These are phyloP conservation scores for Pseudomicrostroma phylloplanum DNA, from an alignment of 1,284 basidiomycete species.

Conservation along the genomic window DNA sequence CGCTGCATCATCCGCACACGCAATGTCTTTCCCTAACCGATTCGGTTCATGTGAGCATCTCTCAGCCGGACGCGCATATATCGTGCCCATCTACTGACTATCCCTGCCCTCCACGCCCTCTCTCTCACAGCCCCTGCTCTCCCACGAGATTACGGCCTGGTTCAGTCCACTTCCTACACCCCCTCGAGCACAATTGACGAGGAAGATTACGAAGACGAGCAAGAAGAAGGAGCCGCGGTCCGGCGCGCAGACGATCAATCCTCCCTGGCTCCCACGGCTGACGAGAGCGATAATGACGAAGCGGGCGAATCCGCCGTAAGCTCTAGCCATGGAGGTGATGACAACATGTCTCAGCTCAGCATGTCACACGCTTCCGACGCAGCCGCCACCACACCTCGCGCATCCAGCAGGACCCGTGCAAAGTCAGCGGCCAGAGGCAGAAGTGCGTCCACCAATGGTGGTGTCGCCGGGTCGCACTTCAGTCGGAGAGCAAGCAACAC, in stretches of 20 bases:
- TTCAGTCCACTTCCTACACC: conserved; percentile 4
- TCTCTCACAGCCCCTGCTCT: background rate
- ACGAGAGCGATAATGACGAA: background rate
- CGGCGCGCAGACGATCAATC: too few relatives aligned
- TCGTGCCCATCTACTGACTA: background rate
- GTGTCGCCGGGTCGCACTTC: background rate
- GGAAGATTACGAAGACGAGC: conserved; percentile 1
- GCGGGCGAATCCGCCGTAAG: background rate
- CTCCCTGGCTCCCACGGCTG: background rate
- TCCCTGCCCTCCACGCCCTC: background rate
- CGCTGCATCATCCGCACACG: too few relatives aligned
- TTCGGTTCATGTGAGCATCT: conserved; percentile 1
- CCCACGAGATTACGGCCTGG: conserved; percentile 3
- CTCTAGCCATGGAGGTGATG: background rate
- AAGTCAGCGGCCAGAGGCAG: background rate
- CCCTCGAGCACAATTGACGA: conserved; percentile 2
- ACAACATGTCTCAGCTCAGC: conserved; percentile 6
- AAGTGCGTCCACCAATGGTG: background rate
- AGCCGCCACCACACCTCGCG: background rate
- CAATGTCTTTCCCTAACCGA: conserved; percentile 7
- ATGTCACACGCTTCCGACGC: background rate
- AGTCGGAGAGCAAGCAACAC: background rate
- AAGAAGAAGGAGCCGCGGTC: background rate
- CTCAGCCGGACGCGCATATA: background rate
- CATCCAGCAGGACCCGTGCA: background rate